These are phyloP conservation scores for Cercospora janseana DNA, from an alignment of 2,329 filamentous ascomycete species.

Conservation along the genomic window DNA sequence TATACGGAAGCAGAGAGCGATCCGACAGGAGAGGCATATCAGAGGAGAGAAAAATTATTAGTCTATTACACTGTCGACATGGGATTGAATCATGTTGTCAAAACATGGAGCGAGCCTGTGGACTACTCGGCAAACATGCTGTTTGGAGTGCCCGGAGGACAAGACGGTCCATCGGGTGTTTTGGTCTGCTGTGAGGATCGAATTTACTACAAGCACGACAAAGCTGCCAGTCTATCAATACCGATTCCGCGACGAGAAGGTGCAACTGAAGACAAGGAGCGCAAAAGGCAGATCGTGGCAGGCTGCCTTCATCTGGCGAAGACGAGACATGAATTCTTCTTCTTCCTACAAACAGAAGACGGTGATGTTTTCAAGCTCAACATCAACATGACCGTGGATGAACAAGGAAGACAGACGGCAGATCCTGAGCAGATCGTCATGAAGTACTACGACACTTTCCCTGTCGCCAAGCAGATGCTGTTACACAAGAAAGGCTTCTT, in stretches of 20 bases:
- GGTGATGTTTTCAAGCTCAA: constrained; percentile 98
- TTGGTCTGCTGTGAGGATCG: constrained; percentile 92
- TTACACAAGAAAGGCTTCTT: constrained; percentile 95
- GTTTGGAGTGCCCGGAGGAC: constrained; percentile 92
- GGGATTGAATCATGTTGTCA: constrained; percentile 92
- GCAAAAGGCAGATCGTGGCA: constrained; percentile 81
- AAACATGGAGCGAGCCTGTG: constrained; percentile 93
- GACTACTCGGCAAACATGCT: constrained; percentile 85
- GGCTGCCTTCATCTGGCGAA: constrained; percentile 98
- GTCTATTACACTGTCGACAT: constrained; percentile 98
- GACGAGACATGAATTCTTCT: constrained; percentile 79
- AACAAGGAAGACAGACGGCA: constrained; percentile 71
- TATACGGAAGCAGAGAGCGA: constrained; percentile 91
- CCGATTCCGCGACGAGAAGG: constrained; percentile 84
- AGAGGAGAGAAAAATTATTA: constrained; percentile 81
- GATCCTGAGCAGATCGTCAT: constrained; percentile 83
- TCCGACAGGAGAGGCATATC: constrained; percentile 74
- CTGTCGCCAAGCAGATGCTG: constrained; percentile 79
- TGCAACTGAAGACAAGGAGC: constrained; percentile 84
- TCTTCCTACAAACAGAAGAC: constrained; percentile 91
- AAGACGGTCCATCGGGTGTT: constrained; percentile 90
- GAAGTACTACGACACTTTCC: constrained; percentile 97
- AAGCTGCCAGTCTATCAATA: constrained; percentile 84
- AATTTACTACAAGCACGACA: constrained; percentile 95
- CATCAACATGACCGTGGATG: constrained; percentile 83